A percentile compares a stretch with the other conserved stretches of the same genome.
Conservation (phyloP, 2,329 filamentous ascomycete genomes). For the Mycosphaerella arachidis region DNA sequence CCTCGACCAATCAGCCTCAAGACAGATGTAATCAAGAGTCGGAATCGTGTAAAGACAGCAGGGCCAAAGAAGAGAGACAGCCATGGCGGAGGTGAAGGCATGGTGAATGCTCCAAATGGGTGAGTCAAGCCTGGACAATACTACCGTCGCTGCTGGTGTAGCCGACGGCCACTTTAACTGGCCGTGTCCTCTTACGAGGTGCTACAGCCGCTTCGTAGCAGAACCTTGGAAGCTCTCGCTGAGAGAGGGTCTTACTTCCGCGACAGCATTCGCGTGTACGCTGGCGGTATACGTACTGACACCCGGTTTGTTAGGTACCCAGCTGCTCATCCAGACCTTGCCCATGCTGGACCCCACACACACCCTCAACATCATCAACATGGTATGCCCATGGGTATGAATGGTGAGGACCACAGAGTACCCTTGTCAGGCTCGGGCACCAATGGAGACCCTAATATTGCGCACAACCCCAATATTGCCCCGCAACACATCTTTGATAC, state of each 20-base stretch:
- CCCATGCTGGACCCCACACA: conserved; percentile 28
- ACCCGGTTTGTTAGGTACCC: conserved; percentile 2
- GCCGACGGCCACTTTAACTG: no score
- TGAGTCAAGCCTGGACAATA: no score
- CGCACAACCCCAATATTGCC: conserved; percentile 57
- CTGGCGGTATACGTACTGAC: no score
- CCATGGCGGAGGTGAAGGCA: conserved; percentile 16
- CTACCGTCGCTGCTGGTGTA: no score
- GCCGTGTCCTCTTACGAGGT: no score
- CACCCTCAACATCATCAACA: conserved; percentile 16
- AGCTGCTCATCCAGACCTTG: conserved; percentile 17
- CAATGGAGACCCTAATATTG: conserved; percentile 69
- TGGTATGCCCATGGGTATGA: conserved; percentile 17
- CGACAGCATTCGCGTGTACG: no score
- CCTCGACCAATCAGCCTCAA: conserved; percentile 93
- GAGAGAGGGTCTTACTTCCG: no score
- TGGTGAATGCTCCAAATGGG: conserved; percentile 16
- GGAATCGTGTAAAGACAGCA: conserved; percentile 92
- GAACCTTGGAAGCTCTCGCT: no score
- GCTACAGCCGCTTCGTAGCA: no score
- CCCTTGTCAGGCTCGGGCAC: conserved; percentile 55
- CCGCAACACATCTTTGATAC: conserved; percentile 76
- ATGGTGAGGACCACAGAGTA: conserved; percentile 9
- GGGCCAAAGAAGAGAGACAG: conserved; percentile 60
- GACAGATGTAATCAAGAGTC: conserved; percentile 99